Base-by-base conservation (phyloP, 2,329 filamentous ascomycete species). In the Cordyceps tenuipes region DNA sequence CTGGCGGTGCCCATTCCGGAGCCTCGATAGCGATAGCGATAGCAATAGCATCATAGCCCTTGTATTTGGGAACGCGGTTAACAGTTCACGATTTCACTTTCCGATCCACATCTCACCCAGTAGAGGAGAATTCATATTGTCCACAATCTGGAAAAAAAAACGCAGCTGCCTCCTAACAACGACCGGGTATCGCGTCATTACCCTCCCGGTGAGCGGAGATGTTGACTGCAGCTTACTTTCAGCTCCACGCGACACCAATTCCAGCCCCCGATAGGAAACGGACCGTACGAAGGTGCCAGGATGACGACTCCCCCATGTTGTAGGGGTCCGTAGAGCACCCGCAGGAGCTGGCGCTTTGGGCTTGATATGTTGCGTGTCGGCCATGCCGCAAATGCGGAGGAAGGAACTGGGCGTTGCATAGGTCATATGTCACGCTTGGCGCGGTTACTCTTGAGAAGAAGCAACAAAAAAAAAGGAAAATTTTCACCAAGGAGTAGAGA, bases 161-260 rank as follows among this genome's bases (percentile, higher is more conserved):
- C 8, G 5, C 15, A 17, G 6, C 41, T 7, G 41, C 6, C 41
- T 2, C 41, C n/a, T n/a, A n/a, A n/a, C 7, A 44, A 8, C 36
- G 26, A 29, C 41, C 17, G 13, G 41, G 41, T 31, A 21, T 19
- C 13, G 26, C 12, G 26, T 47, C 15, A 17, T 29, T 15, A 23
- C n/a, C 29, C 19, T 29, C 26, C n/a, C 29, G 10, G 46, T 26
- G 29, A 19, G 31, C n/a, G 21, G 23, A 52, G 31, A 52, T 7
- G 17, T n/a, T n/a, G n/a, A n/a, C 23, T 52, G 49, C 49, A 52
- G 49, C 49, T 52, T 52, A 39, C 15, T 52, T 52, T 52, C 49
- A 52, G 49, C 49, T 52, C 29, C 46, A 23, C 29, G 49, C 49
- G 12, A 52, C 49, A 5, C 31, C 49, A n/a, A 39, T 52, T 31